Base-by-base conservation (phyloP, 192 early-diverging fungal species). In the Podila minutissima region DNA sequence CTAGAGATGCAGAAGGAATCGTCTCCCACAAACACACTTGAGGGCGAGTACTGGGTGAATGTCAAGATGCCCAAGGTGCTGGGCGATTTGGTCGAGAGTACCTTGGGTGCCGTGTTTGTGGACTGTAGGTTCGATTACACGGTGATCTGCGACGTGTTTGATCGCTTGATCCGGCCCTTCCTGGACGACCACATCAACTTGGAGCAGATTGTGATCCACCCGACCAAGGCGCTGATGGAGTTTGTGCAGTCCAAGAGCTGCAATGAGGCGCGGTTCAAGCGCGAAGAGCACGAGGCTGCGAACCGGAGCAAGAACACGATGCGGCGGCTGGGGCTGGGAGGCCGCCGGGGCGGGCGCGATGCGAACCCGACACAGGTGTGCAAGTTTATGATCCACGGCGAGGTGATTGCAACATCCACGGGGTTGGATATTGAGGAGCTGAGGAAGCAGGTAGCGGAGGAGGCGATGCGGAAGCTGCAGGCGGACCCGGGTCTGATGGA, bases 51-150 rank as follows among this genome's bases (percentile, higher is more conserved):
- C 69, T 95, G 95, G 96, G 85, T 87, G 46, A 82, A 91, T 37
- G 71, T 94, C n/a, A 84, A 86, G 12, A 89, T 95, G n/a, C 97
- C 97, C 26, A 98, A 98, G 68, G 92, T 94, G 0, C 74, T 95
- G 53, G 93, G 93, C 10, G 97, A 98, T 84, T 74, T 97, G 1
- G 87, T 96, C n/a, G 97, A 98, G 82, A 92, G 93, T 48, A 87
- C 96, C 48, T 48, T 96, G 15, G 97, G 97, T 4, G 96, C 97
- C 8, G 83, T 96, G 7, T 94, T 93, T 74, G 88, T 97, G 22
- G 97, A 98, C 77, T 89, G 90, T 41, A 88, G 87, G 1, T 95
- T 94, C 78, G 76, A 92, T 67, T 63, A 88, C 60, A 84, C 86
- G 0, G 83, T 85, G 2, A 88, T 85, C 6, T 63, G 84, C 17